Conservation (phyloP, 2,329 filamentous ascomycete genomes). For the Diaporthe amygdali region DNA sequence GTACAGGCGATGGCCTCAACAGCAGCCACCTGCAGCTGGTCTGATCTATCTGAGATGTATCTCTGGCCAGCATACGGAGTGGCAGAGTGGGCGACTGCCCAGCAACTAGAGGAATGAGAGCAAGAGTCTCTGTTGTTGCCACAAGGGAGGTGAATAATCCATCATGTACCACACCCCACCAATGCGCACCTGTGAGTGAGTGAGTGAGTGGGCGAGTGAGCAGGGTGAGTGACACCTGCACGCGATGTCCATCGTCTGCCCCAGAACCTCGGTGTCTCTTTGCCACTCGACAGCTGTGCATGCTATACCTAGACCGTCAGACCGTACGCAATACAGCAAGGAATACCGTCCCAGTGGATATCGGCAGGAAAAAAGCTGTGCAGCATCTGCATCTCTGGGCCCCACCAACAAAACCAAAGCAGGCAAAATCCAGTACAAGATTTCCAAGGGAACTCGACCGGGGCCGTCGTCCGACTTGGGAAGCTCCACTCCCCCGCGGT, state of each 20-base stretch:
- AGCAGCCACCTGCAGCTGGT: neutral
- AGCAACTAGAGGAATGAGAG: neutral
- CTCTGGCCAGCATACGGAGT: too few relatives aligned
- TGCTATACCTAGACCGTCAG: too few relatives aligned
- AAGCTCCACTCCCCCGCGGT: constrained; percentile 16
- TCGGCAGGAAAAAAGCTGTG: constrained; percentile 6
- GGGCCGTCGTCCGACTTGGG: constrained; percentile 10
- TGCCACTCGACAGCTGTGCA: neutral
- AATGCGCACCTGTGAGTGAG: neutral
- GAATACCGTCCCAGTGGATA: neutral
- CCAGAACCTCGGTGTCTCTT: constrained; percentile 5
- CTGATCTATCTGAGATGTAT: too few relatives aligned
- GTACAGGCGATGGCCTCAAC: neutral
- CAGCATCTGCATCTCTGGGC: constrained; percentile 6
- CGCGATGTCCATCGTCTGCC: neutral
- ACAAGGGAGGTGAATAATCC: constrained; percentile 7
- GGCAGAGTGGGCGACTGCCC: neutral
- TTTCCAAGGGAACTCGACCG: constrained; percentile 11
- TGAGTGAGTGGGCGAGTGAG: neutral
- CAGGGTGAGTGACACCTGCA: neutral
- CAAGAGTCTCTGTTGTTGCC: neutral
- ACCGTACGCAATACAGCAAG: neutral
- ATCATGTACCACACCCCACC: neutral
- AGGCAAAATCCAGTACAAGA: constrained; percentile 1
- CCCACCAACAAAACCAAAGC: constrained; percentile 16